These are phyloP conservation scores for Fomitopsis serialis DNA, from an alignment of 768 basidiomycete species.

Conservation along the genomic window DNA sequence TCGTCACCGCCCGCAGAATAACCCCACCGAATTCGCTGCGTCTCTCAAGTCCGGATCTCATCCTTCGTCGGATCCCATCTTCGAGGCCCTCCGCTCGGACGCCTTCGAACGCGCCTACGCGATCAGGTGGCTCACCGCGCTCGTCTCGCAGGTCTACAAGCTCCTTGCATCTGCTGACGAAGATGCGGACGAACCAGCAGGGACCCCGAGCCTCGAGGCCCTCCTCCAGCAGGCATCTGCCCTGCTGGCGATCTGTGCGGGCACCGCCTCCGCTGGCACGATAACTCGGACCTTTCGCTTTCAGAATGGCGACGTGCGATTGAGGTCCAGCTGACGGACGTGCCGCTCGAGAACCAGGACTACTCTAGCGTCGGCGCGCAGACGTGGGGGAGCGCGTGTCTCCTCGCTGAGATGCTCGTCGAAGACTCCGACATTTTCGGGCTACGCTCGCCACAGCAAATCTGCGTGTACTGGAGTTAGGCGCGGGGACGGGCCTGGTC, in stretches of 20 bases:
- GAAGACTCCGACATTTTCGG: conserved; percentile 51
- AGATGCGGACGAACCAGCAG: background rate
- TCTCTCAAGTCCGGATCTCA: background rate
- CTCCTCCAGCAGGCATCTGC: conserved; percentile 52
- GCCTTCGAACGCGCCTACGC: conserved; percentile 65
- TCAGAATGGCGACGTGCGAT: conserved; percentile 10
- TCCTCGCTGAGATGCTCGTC: conserved; percentile 70
- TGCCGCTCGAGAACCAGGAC: conserved; percentile 65
- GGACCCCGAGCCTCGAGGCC: background rate
- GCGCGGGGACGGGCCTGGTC: conserved; percentile 54
- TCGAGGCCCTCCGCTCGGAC: conserved; percentile 43
- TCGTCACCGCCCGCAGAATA: conserved; percentile 17
- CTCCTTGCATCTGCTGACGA: background rate
- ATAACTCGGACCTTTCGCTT: conserved; percentile 52
- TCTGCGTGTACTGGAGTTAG: conserved; percentile 46
- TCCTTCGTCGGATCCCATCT: conserved; percentile 2
- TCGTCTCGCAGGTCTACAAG: conserved; percentile 33
- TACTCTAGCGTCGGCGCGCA: conserved; percentile 75
- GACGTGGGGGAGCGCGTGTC: conserved; percentile 85
- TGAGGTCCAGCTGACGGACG: conserved; percentile 53
- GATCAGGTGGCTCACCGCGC: conserved; percentile 68
- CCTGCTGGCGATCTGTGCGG: conserved; percentile 59
- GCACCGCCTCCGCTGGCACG: conserved; percentile 56
- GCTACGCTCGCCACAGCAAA: conserved; percentile 15
- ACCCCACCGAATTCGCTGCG: background rate